Conservation (phyloP, 305 asterid genomes). For the Solanum aculeatissimum region DNA sequence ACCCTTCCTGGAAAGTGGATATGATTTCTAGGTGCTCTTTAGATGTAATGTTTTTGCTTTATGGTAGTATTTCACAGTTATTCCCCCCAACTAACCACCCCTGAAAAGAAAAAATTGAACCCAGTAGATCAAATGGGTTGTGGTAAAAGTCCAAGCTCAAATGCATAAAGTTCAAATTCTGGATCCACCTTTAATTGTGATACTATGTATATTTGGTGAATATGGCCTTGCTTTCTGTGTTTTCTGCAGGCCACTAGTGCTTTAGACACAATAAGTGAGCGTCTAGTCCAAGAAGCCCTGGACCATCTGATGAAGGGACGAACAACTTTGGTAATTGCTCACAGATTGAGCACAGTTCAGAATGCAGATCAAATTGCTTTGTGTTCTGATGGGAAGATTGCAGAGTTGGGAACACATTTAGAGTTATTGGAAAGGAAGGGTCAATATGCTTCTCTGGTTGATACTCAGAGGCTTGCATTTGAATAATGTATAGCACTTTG, state of each 20-base stretch:
- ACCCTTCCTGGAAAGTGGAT: neutral
- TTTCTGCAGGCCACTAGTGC: constrained; percentile 86
- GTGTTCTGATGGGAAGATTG: constrained; percentile 73
- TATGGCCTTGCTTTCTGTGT: neutral
- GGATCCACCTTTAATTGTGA: neutral
- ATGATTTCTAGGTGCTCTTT: neutral
- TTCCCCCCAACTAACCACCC: neutral
- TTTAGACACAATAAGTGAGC: constrained; percentile 83
- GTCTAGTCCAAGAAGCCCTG: constrained; percentile 86
- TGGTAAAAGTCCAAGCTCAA: neutral
- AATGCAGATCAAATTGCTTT: constrained; percentile 80
- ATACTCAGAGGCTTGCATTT: constrained; percentile 83
- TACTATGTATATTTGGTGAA: neutral
- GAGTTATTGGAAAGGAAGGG: constrained; percentile 65
- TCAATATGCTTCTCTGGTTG: constrained; percentile 80
- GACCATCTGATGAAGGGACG: constrained; percentile 88
- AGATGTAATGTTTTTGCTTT: neutral
- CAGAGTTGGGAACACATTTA: constrained; percentile 81
- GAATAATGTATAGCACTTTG: constrained; percentile 33
- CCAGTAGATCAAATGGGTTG: neutral
- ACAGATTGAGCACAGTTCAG: constrained; percentile 94
- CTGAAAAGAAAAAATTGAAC: neutral
- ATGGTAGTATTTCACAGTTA: neutral
- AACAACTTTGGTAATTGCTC: constrained; percentile 94
- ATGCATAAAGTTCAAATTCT: neutral